A percentile compares a stretch with the other conserved stretches of the same genome.
These are phyloP conservation scores for Noccaea caerulescens DNA, from an alignment of 345 rosid species.

Conservation along the genomic window DNA sequence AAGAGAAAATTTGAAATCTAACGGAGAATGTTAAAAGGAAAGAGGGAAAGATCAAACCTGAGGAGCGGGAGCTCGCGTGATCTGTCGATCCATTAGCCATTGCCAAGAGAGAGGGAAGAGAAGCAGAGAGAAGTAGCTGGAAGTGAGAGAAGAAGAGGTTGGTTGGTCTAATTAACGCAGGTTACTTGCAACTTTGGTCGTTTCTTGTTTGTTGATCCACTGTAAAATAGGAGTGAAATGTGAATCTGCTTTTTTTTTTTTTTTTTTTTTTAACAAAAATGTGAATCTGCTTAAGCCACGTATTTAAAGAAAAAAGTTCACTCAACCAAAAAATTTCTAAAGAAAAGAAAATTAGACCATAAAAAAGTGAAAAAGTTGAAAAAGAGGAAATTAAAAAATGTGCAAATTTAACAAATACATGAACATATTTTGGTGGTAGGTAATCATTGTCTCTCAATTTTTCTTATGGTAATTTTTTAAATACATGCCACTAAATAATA, in stretches of 20 bases:
- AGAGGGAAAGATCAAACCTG: conserved; percentile 31
- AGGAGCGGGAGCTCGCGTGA: conserved; percentile 27
- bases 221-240: conserved; percentile 16
- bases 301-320: neutral
- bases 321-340: neutral
- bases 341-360: neutral
- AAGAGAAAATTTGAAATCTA: neutral
- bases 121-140: conserved; percentile 1
- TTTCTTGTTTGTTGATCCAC: conserved; percentile 19
- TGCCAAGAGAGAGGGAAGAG: conserved; percentile 5
- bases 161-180: conserved; percentile 3
- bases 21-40: neutral
- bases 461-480: too few relatives aligned
- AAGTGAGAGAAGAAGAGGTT: neutral
- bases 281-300: conserved; percentile 22
- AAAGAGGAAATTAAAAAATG: neutral
- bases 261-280: too few relatives aligned
- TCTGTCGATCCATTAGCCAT: conserved; percentile 40
- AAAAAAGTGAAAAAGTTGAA: neutral
- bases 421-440: too few relatives aligned
- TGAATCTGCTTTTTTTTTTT: conserved; percentile 14
- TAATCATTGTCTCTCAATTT: too few relatives aligned
- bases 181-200: conserved; percentile 29
- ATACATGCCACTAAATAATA: too few relatives aligned
- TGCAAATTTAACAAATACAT: neutral